Evolutionary conservation across 2,329 filamentous ascomycete genomes (phyloP), one percentile per base, ranked within the genome.

Genomic region (Botrytis porri): DNA sequence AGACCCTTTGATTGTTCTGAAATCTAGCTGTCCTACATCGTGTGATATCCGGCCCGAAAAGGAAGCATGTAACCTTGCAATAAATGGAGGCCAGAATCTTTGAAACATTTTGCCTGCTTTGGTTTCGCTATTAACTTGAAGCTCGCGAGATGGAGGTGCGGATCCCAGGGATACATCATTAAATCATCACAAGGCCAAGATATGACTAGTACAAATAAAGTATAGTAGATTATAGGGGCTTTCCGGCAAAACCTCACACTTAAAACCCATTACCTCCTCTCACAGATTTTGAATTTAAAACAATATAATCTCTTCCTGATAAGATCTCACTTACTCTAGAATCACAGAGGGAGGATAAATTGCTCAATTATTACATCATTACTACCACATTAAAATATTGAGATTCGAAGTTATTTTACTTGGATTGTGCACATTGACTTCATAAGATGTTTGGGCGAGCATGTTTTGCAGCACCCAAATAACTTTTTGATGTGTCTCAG

Each of bases 71-170:
- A 43, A 41, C 12, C 14, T 9, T 3, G 22, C 25, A 39, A 25
- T 41, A 4, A 41, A 5, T 43, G 0, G 0, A 9, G 39, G 8
- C 2, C 14, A 29, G 25, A 8, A 2, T 3, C 29, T 20, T 3
- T 29, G 60, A 39, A 18, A 29, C 2, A 12, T 20, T 7, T 18
- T 9, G 1, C 25, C 7, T 29, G 8, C 59, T 41, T 62, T 29
- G 12, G 1, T n/a, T n/a, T 18, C 25, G 1, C 22, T 20, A 9
- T 63, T n/a, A 39, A 41, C 3, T 18, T 1, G 16, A 41, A 63
- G 25, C 51, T 29, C 14, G 6, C 7, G 20, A 39, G 7, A 63
- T 29, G 0, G 37, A 62, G 12, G 12, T 22, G 8, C 3, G 3
- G 35, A 14, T 6, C 10, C 0, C 22, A 61, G 39, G 8, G 2